These are phyloP conservation scores for Gelatoporia subvermispora DNA, from an alignment of 768 basidiomycete genomes.

Conservation along the genomic window DNA sequence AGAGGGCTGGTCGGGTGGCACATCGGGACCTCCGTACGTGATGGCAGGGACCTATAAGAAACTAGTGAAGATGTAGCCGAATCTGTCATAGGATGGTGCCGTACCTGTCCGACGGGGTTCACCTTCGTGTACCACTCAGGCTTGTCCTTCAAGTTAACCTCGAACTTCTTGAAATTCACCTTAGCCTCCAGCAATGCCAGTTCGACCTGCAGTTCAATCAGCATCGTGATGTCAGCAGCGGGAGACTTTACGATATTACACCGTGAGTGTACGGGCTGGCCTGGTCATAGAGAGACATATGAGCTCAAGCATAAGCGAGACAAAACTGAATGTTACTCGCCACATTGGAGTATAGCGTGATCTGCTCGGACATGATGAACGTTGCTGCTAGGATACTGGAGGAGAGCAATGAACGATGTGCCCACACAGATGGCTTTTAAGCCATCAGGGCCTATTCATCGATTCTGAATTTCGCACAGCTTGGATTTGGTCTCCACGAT, in stretches of 20 bases:
- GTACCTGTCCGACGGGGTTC: conserved; percentile 3
- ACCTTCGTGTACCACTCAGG: conserved; percentile 4
- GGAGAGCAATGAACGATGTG: too few relatives aligned
- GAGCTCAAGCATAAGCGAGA: too few relatives aligned
- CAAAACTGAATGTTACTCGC: too few relatives aligned
- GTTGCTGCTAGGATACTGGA: too few relatives aligned
- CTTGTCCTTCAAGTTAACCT: conserved; percentile 1
- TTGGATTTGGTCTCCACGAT: too few relatives aligned
- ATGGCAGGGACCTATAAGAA: conserved; percentile 46
- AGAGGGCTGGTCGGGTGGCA: conserved; percentile 48
- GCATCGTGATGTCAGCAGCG: not conserved
- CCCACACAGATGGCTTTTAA: too few relatives aligned
- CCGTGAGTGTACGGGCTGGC: too few relatives aligned
- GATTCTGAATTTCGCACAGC: too few relatives aligned
- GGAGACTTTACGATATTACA: not conserved
- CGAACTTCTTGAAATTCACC: not conserved
- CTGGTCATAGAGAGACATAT: too few relatives aligned
- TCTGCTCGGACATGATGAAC: too few relatives aligned
- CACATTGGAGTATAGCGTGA: too few relatives aligned
- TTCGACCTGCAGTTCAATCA: not conserved
- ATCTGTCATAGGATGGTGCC: not conserved
- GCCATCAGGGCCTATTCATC: too few relatives aligned
- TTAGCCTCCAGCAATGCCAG: conserved; percentile 2
- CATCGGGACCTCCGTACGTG: conserved; percentile 54
- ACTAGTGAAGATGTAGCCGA: not conserved